These are phyloP conservation scores for Fusarium aywerte DNA, from an alignment of 2,329 filamentous ascomycete species.

Conservation along the genomic window DNA sequence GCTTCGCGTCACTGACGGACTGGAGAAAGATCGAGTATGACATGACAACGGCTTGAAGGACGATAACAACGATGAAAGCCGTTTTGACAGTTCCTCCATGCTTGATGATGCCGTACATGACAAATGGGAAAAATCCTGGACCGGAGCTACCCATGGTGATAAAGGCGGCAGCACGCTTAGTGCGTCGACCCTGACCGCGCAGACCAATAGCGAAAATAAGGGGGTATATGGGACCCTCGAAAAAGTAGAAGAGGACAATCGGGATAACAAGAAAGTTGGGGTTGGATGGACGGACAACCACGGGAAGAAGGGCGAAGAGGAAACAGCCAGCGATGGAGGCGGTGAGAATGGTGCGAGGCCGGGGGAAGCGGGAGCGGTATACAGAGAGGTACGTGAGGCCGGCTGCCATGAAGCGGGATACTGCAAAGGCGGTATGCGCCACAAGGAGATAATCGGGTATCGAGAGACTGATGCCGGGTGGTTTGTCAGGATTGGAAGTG, in stretches of 20 bases:
- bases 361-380: slow-evolving; percentile 62
- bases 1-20: slow-evolving; percentile 58
- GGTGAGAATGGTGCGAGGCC: slow-evolving; percentile 75
- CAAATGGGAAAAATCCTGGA: slow-evolving; percentile 78
- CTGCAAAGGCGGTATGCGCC: slow-evolving; percentile 76
- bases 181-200: slow-evolving; percentile 81
- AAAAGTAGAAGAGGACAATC: slow-evolving; percentile 78
- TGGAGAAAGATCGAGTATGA: slow-evolving; percentile 63
- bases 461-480: slow-evolving; percentile 62
- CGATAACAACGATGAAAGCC: slow-evolving; percentile 72
- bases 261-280: slow-evolving; percentile 67
- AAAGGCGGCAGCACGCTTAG: slow-evolving; percentile 80
- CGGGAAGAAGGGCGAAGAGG: slow-evolving; percentile 62
- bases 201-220: slow-evolving; percentile 84
- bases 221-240: slow-evolving; percentile 85
- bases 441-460: slow-evolving; percentile 75
- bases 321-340: slow-evolving; percentile 71
- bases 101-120: slow-evolving; percentile 75
- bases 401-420: slow-evolving; percentile 76
- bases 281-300: slow-evolving; percentile 57
- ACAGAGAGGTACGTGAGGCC: slow-evolving; percentile 69
- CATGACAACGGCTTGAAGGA: slow-evolving; percentile 58
- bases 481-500: slow-evolving; percentile 50
- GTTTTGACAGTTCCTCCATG: slow-evolving; percentile 69
- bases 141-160: slow-evolving; percentile 81